Base-by-base conservation (phyloP, 192 early-diverging fungal genomes). In the Coemansia biformis region DNA sequence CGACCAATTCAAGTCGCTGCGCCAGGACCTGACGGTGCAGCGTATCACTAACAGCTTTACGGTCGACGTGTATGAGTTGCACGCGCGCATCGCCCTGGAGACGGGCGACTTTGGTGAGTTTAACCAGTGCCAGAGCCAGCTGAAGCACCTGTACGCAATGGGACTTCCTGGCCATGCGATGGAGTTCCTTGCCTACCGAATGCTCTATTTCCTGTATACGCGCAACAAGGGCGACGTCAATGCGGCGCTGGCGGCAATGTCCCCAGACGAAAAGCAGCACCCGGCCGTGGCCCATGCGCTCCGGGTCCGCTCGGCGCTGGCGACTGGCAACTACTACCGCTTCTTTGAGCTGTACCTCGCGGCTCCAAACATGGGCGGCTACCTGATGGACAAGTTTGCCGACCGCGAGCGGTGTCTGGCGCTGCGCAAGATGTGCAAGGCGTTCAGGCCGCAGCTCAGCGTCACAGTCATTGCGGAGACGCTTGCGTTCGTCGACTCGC, bases 11-110 rank as follows among this genome's bases (percentile, higher is more conserved):
- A 99, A 99, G 62, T 87, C 86, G 39, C 46, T 99, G 51, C 83
- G 96, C 19, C 96, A 99, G 54, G 96, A 99, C 59, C 76, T 99
- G 53, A 96, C 91, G 9, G 96, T 90, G 29, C 96, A 99, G 81
- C 78, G 86, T 35, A 92, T 99, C 31, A 81, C 87, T 38, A 93
- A 92, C 59, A 86, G 85, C 13, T 94, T 99, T 59, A 94, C 96
- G 7, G 91, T 92, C 8, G 75, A 81, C 39, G 93, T 97, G 2
- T 99, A 99, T 66, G 93, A 99, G 65, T 80, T 78, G 14, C 91
- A 99, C 74, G 93, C 91, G 14, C 72, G 96, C 35, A 96, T 98
- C 51, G 96, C 96, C 11, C 59, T 98, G 37, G 96, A 96, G 67
- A 93, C 88, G 74, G 86, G 87, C 36, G 96, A 99, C 57, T 76